Evolutionary conservation across 2,329 filamentous ascomycete species (phyloP).

Genomic region (Rhinocladiella mackenziei): DNA sequence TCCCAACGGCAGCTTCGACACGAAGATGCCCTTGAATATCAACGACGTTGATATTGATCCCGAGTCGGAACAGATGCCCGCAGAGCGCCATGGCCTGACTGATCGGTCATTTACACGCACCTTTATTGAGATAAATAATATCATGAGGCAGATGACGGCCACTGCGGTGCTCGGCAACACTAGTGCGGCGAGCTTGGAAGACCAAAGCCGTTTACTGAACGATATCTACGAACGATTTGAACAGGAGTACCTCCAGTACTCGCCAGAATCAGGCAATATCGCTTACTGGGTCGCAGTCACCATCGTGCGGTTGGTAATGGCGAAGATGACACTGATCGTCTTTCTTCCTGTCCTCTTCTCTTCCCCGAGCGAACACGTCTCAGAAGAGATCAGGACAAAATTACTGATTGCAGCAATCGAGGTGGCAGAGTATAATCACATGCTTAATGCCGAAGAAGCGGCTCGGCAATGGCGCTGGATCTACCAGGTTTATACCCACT

Average conservation of each 20-base stretch:
- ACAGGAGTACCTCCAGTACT: slow-evolving; percentile 42
- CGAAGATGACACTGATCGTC: slow-evolving; percentile 71
- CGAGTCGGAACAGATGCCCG: slow-evolving; percentile 47
- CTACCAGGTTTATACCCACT: slow-evolving; percentile 58
- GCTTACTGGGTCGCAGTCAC: slow-evolving; percentile 64
- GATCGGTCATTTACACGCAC: slow-evolving; percentile 48
- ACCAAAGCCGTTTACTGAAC: slow-evolving; percentile 46
- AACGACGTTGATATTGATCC: slow-evolving; percentile 47
- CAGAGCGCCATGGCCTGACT: slow-evolving; percentile 50
- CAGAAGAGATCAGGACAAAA: slow-evolving; percentile 36
- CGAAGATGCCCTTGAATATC: slow-evolving; percentile 48
- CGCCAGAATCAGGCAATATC: slow-evolving; percentile 37
- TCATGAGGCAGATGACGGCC: slow-evolving; percentile 38
- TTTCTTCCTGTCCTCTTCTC: slow-evolving; percentile 61
- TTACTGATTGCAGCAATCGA: slow-evolving; percentile 41
- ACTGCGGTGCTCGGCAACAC: slow-evolving; percentile 35
- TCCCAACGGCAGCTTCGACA: slow-evolving; percentile 55
- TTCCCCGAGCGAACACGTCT: slow-evolving; percentile 33
- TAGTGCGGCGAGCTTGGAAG: slow-evolving; percentile 35
- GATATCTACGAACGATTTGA: slow-evolving; percentile 46
- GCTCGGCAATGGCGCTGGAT: slow-evolving; percentile 56
- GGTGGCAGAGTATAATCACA: slow-evolving; percentile 49
- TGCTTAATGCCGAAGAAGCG: slow-evolving; percentile 49
- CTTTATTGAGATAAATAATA: slow-evolving; percentile 37
- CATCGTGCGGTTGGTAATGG: slow-evolving; percentile 65